Percentiles rank a stretch among this genome's conserved stretches.
These are phyloP conservation scores for Allium cepa DNA, from an alignment of 106 monocot species.

Conservation along the genomic window DNA sequence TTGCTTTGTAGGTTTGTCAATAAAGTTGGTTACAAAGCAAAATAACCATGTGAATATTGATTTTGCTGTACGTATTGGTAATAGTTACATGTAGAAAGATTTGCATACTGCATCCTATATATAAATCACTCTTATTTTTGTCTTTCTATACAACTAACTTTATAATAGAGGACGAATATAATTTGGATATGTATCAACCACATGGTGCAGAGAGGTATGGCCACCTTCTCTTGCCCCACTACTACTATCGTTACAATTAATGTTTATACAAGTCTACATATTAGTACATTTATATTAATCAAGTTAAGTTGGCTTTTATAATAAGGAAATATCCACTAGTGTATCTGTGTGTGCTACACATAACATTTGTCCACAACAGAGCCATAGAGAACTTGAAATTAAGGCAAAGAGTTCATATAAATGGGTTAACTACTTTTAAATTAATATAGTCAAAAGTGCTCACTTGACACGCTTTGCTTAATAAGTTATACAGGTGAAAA, in stretches of 20 bases:
- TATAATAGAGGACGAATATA: no score
- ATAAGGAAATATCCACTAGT: slow-evolving; percentile 1
- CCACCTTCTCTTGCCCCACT: not conserved
- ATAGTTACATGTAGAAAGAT: no score
- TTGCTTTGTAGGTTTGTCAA: no score
- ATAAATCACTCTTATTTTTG: no score
- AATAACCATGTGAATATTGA: no score
- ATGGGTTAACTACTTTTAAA: not conserved
- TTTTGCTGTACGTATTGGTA: no score
- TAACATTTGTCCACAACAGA: slow-evolving; percentile 7
- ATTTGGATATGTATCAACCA: not conserved
- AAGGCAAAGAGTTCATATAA: no score
- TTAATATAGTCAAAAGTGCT: not conserved
- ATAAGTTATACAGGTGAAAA: not conserved
- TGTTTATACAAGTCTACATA: not conserved
- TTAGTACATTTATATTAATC: not conserved
- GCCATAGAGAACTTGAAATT: not conserved
- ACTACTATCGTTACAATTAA: not conserved
- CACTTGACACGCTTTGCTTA: not conserved
- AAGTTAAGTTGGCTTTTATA: not conserved
- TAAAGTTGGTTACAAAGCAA: no score
- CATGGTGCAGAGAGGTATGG: slow-evolving; percentile 1
- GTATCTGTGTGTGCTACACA: slow-evolving; percentile 4
- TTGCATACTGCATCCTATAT: no score
- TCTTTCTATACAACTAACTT: no score